Evolutionary conservation across 768 basidiomycete genomes (phyloP).

Genomic region (Boletus subcaerulescens): DNA sequence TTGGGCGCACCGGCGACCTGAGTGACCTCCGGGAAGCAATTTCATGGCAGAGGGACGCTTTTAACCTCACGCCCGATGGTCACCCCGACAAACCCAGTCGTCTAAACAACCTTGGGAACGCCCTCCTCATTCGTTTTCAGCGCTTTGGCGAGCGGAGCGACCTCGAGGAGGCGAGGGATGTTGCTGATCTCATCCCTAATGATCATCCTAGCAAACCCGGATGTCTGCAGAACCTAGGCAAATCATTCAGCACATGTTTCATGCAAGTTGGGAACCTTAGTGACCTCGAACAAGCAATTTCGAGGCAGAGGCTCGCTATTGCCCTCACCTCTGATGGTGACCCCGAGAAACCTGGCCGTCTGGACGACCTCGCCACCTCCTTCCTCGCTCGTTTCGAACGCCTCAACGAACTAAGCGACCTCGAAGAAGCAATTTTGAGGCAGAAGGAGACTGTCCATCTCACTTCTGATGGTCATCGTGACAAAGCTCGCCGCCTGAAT

Average conservation of each 20-base stretch:
- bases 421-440: neutral
- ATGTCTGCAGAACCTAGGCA: neutral
- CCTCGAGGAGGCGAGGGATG: neutral
- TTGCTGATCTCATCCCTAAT: neutral
- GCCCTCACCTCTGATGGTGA: neutral
- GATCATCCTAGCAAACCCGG: neutral
- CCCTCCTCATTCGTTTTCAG: neutral
- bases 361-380: neutral
- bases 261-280: neutral
- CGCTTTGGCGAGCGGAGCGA: neutral
- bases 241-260: neutral
- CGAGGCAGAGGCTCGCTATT: neutral
- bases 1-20: neutral
- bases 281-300: neutral
- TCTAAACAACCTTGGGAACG: neutral
- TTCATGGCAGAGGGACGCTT: neutral
- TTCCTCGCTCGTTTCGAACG: neutral
- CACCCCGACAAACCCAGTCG: neutral
- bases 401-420: neutral
- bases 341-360: neutral
- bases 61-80: neutral
- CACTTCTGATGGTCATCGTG: neutral
- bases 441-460: neutral
- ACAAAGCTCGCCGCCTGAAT: neutral
- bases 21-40: conserved; percentile 2